Conservation (phyloP, 768 basidiomycete genomes). For the Filobasidium floriforme region DNA sequence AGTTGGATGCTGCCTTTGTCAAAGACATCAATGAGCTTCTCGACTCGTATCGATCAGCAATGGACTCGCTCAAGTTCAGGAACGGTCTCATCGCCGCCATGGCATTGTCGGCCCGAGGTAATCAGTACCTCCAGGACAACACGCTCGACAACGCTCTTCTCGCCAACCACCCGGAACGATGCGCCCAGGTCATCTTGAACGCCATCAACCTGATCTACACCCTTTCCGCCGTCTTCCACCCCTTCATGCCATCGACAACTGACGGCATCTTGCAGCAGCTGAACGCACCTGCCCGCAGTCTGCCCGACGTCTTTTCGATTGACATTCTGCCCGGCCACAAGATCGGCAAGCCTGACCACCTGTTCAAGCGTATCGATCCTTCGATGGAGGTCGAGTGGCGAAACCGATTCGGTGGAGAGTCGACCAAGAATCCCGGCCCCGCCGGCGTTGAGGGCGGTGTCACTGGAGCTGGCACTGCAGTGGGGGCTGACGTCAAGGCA, state of each 20-base stretch:
- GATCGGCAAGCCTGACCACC: conserved; percentile 74
- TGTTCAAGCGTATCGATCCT: conserved; percentile 92
- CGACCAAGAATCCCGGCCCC: conserved; percentile 36
- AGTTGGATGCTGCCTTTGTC: conserved; percentile 59
- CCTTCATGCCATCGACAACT: conserved; percentile 92
- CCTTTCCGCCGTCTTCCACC: conserved; percentile 74
- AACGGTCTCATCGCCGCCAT: conserved; percentile 80
- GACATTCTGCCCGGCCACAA: conserved; percentile 82
- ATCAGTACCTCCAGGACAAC: conserved; percentile 87
- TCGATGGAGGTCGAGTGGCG: conserved; percentile 77
- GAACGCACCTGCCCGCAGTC: conserved; percentile 74
- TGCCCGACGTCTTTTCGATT: conserved; percentile 62
- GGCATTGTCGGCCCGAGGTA: conserved; percentile 78
- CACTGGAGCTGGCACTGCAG: conserved; percentile 45
- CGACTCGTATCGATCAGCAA: conserved; percentile 69
- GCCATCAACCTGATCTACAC: conserved; percentile 89
- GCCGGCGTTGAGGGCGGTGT: conserved; percentile 46
- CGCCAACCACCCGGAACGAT: conserved; percentile 68
- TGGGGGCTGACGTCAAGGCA: conserved; percentile 28
- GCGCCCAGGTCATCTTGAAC: conserved; percentile 80
- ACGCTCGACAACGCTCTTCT: conserved; percentile 85
- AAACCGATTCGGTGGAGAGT: conserved; percentile 64
- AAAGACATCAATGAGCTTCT: conserved; percentile 69
- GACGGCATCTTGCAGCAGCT: conserved; percentile 74
- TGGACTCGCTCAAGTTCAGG: conserved; percentile 88